Conservation (phyloP, 1,284 basidiomycete species). For the Malassezia brasiliensis region DNA sequence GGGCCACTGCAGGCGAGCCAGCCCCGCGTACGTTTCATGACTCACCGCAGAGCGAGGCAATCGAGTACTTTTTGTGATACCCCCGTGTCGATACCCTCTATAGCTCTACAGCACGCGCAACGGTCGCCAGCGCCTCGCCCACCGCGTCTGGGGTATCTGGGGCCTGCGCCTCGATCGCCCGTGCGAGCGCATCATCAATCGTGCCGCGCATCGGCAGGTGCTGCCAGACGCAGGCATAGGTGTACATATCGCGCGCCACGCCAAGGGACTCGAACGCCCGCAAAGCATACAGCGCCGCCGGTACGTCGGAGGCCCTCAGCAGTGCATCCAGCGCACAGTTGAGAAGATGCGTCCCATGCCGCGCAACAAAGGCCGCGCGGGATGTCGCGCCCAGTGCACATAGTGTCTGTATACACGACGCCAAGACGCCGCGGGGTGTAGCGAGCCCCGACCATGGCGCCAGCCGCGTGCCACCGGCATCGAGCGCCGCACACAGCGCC, state of each 20-base stretch:
- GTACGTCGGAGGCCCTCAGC: neutral
- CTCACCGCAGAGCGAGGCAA: constrained; percentile 23
- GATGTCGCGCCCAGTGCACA: neutral
- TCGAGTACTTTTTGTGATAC: constrained; percentile 36
- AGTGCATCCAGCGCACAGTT: constrained; percentile 9
- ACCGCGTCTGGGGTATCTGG: neutral
- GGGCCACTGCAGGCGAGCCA: constrained; percentile 40
- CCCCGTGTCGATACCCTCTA: neutral
- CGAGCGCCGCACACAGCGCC: neutral
- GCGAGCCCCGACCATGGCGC: neutral
- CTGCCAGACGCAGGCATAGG: constrained; percentile 5
- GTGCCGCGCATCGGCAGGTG: neutral
- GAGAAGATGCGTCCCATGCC: constrained; percentile 1
- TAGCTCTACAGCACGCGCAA: neutral
- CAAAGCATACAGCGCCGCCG: constrained; percentile 4
- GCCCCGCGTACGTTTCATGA: neutral
- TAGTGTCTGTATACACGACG: neutral
- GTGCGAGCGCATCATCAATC: neutral
- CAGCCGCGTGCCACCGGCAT: too few relatives aligned
- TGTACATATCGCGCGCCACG: constrained; percentile 3
- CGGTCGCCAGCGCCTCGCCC: neutral
- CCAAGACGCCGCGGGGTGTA: neutral
- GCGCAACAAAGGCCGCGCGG: neutral
- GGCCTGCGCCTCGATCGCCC: neutral
- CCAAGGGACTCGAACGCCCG: neutral